Percentiles rank a stretch among this genome's conserved stretches.
Conservation (phyloP, 2,329 filamentous ascomycete genomes). For the Aureobasidium sp. region DNA sequence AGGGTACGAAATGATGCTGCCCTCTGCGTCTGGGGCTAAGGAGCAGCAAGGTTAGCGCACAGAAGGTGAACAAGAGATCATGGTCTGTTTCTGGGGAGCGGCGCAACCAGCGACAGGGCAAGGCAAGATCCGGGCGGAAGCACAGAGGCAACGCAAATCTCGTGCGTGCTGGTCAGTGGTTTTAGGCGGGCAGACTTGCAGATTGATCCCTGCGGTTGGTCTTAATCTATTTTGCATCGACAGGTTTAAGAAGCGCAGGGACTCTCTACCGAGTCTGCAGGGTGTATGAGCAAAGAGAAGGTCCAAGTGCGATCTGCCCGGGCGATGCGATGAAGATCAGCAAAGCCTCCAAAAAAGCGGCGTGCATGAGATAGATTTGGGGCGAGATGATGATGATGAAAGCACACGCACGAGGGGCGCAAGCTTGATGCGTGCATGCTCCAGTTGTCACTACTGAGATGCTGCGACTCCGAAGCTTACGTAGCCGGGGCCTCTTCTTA, state of each 20-base stretch:
- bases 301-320: constrained; percentile 19
- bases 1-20: constrained; percentile 18
- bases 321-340: constrained; percentile 20
- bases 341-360: constrained; percentile 15
- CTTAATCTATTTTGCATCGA: constrained; percentile 19
- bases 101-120: constrained; percentile 13
- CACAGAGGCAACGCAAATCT: constrained; percentile 18
- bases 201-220: constrained; percentile 18
- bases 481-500: constrained; percentile 7
- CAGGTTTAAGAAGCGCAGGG: constrained; percentile 16
- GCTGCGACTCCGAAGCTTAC: constrained; percentile 11
- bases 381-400: constrained; percentile 10
- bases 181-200: constrained; percentile 19
- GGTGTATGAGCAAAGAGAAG: constrained; percentile 5
- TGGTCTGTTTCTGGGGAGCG: constrained; percentile 14
- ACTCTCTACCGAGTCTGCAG: constrained; percentile 16
- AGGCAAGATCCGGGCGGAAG: constrained; percentile 17
- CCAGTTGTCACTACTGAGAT: constrained; percentile 9
- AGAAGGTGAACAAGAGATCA: constrained; percentile 12
- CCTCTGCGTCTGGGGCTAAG: constrained; percentile 17
- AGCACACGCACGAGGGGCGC: constrained; percentile 12
- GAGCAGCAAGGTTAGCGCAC: constrained; percentile 15
- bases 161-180: constrained; percentile 18
- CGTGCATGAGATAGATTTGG: constrained; percentile 16
- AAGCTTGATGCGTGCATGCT: constrained; percentile 13